These are phyloP conservation scores for Hanseniaspora pseudoguilliermondii DNA, from an alignment of 805 yeast genomes.

Conservation along the genomic window DNA sequence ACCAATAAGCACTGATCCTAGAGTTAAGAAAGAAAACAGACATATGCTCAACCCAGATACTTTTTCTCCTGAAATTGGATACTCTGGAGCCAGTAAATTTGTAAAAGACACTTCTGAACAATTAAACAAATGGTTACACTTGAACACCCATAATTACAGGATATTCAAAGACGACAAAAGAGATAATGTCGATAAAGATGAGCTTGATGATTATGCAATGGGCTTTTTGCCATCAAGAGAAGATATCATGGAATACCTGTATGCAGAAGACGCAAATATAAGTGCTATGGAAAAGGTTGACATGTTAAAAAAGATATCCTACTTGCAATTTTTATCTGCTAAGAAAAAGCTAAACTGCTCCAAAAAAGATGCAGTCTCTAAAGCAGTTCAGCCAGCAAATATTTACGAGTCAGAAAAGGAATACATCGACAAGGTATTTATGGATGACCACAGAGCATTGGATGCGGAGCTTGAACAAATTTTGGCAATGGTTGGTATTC, in stretches of 20 bases:
- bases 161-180: slow-evolving; percentile 25
- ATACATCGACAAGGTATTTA: slow-evolving; percentile 15
- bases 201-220: slow-evolving; percentile 6
- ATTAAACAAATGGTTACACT: slow-evolving; percentile 43
- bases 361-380: neutral
- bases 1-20: slow-evolving; percentile 64
- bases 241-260: slow-evolving; percentile 44
- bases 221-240: slow-evolving; percentile 44
- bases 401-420: slow-evolving; percentile 12
- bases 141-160: slow-evolving; percentile 28
- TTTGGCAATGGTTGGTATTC: slow-evolving; percentile 17
- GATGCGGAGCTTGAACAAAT: slow-evolving; percentile 24
- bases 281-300: slow-evolving; percentile 53
- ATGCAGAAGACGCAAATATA: slow-evolving; percentile 33
- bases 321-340: slow-evolving; percentile 50
- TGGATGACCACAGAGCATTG: slow-evolving; percentile 22
- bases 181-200: slow-evolving; percentile 17
- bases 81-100: slow-evolving; percentile 34
- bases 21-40: slow-evolving; percentile 56
- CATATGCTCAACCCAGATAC: slow-evolving; percentile 54
- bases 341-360: slow-evolving; percentile 25
- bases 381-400: neutral
- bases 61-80: slow-evolving; percentile 53
- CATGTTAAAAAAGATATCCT: slow-evolving; percentile 56
- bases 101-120: slow-evolving; percentile 43